phyloP scores from a whole-genome alignment of 495 filamentous ascomycete genomes.

The Penicillium salamii region DNA sequence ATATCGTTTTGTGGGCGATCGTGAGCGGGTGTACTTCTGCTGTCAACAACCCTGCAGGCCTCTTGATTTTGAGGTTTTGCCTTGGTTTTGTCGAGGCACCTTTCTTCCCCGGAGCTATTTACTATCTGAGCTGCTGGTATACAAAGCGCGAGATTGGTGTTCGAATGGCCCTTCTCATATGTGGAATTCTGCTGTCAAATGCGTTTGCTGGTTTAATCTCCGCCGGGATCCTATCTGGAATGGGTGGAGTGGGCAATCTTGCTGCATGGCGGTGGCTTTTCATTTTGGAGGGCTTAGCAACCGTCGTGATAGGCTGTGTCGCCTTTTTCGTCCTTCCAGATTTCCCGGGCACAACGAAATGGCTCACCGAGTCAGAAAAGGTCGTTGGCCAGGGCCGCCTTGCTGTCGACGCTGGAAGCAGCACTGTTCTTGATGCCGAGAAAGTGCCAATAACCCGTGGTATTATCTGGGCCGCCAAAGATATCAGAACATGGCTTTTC shows the following conservation, averaged over 20 bases:
- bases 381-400: conserved; percentile 61
- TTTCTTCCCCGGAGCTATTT: conserved; percentile 60
- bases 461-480: conserved; percentile 9
- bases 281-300: conserved; percentile 59
- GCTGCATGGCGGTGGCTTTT: conserved; percentile 67
- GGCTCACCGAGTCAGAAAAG: conserved; percentile 63
- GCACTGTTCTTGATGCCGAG: conserved; percentile 39
- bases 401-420: conserved; percentile 67
- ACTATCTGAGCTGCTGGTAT: conserved; percentile 63
- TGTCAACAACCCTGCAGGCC: conserved; percentile 37
- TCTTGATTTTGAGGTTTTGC: conserved; percentile 54
- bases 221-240: conserved; percentile 32
- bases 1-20: conserved; percentile 63
- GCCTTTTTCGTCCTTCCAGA: conserved; percentile 65
- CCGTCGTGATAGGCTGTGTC: conserved; percentile 48
- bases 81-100: conserved; percentile 49
- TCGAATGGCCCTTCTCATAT: conserved; percentile 55
- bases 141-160: conserved; percentile 53
- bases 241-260: conserved; percentile 52
- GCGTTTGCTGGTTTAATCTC: conserved; percentile 62
- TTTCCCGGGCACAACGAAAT: conserved; percentile 66
- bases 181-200: conserved; percentile 56
- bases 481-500: conserved; percentile 12
- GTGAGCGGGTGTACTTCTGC: conserved; percentile 58
- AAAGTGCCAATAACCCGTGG: conserved; percentile 10